A percentile compares a stretch with the other conserved stretches of the same genome.
These are phyloP conservation scores for Platanthera zijinensis DNA, from an alignment of 106 monocot genomes.

Conservation along the genomic window DNA sequence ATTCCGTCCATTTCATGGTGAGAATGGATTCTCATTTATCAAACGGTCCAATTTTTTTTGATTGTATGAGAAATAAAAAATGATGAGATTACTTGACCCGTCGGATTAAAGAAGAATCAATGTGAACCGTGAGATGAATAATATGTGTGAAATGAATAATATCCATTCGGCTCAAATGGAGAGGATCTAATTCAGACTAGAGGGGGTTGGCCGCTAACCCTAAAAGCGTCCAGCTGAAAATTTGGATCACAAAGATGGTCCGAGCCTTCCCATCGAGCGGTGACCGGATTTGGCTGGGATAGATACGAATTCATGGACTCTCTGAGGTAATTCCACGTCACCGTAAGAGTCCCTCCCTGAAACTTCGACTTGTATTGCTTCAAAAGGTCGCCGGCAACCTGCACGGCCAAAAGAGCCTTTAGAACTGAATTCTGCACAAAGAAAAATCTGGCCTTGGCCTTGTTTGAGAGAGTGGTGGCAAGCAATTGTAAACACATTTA, in stretches of 20 bases:
- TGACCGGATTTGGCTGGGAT: slow-evolving; percentile 85
- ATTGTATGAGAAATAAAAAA: too few species aligned
- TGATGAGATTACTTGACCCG: too few species aligned
- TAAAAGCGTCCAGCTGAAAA: slow-evolving; percentile 95
- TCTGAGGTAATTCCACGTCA: slow-evolving; percentile 89
- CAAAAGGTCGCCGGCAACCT: slow-evolving; percentile 88
- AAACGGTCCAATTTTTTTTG: too few species aligned
- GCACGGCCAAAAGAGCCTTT: slow-evolving; percentile 5
- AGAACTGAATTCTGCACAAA: not conserved
- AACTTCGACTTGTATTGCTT: slow-evolving; percentile 94
- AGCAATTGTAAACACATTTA: too few species aligned
- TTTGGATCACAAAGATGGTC: slow-evolving; percentile 85
- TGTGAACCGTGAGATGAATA: too few species aligned
- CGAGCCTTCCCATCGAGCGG: slow-evolving; percentile 80
- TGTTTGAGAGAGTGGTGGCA: too few species aligned
- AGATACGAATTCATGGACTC: slow-evolving; percentile 79
- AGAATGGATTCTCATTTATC: too few species aligned
- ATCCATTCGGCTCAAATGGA: too few species aligned
- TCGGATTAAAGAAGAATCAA: too few species aligned
- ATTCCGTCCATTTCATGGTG: too few species aligned
- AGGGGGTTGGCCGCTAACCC: slow-evolving; percentile 27
- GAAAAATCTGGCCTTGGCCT: not conserved
- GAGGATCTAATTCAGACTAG: too few species aligned
- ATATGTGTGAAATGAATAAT: too few species aligned
- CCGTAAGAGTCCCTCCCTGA: slow-evolving; percentile 64